phyloP scores from a whole-genome alignment of 345 rosid species.

The Linum lewisii region DNA sequence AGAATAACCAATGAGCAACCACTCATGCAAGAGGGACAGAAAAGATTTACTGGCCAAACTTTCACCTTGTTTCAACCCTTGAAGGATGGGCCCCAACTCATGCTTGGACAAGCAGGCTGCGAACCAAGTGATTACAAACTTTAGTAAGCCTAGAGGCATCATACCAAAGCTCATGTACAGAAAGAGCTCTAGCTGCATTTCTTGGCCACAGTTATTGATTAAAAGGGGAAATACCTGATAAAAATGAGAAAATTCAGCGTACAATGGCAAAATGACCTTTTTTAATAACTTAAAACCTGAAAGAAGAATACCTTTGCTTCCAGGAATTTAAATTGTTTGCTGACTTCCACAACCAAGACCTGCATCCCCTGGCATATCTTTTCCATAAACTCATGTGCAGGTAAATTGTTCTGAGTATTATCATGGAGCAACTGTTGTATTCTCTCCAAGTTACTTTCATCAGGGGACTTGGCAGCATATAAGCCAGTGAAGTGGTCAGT shows the following conservation, averaged over 20 bases:
- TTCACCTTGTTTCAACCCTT: slow-evolving; percentile 27
- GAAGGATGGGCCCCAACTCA: slow-evolving; percentile 45
- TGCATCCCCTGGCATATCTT: slow-evolving; percentile 40
- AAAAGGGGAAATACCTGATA: slow-evolving; percentile 48
- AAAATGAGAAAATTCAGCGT: slow-evolving; percentile 16
- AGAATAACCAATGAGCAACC: slow-evolving; percentile 50
- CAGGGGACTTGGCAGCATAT: slow-evolving; percentile 19
- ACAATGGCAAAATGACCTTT: slow-evolving; percentile 7
- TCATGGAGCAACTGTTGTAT: slow-evolving; percentile 37
- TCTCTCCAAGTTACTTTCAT: slow-evolving; percentile 27
- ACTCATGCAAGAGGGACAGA: slow-evolving; percentile 43
- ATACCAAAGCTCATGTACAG: slow-evolving; percentile 44
- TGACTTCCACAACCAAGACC: slow-evolving; percentile 28
- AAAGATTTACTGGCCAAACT: slow-evolving; percentile 30
- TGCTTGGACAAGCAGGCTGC: slow-evolving; percentile 47
- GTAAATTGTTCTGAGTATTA: slow-evolving; percentile 15
- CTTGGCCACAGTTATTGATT: slow-evolving; percentile 36
- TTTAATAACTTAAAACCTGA: neutral
- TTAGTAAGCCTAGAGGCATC: slow-evolving; percentile 70
- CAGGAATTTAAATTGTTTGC: slow-evolving; percentile 35
- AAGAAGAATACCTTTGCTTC: slow-evolving; percentile 46
- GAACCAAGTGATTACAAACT: slow-evolving; percentile 65
- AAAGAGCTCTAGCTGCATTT: slow-evolving; percentile 44
- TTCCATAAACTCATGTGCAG: slow-evolving; percentile 25
- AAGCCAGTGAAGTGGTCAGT: slow-evolving; percentile 16